phyloP scores from a whole-genome alignment of 305 asterid genomes.

The Galium porrigens region DNA sequence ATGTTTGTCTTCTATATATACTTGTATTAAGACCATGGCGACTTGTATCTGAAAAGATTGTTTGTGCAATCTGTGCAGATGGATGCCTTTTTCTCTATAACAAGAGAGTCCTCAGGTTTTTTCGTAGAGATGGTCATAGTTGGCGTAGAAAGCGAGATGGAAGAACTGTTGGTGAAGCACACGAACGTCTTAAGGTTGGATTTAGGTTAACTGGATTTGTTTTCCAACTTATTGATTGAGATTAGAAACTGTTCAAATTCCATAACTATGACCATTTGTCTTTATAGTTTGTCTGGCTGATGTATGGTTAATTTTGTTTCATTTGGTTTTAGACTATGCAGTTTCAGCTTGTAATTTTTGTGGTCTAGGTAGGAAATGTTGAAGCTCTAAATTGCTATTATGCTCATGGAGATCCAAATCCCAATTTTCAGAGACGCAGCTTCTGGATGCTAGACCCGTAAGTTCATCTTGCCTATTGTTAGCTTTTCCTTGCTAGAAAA shows the following conservation, averaged over 20 bases:
- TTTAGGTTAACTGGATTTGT: background rate
- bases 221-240: background rate
- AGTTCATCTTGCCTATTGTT: conserved; percentile 28
- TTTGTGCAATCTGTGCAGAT: conserved; percentile 30
- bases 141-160: conserved; percentile 96
- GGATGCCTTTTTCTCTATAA: conserved; percentile 73
- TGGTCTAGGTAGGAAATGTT: conserved; percentile 67
- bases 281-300: background rate
- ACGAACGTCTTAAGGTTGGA: conserved; percentile 87
- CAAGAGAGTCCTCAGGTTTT: conserved; percentile 67
- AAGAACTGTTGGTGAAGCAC: conserved; percentile 84
- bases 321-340: background rate
- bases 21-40: conserved; percentile 9
- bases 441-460: conserved; percentile 93
- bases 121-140: conserved; percentile 86
- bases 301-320: background rate
- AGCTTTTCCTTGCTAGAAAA: conserved; percentile 7
- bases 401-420: conserved; percentile 80
- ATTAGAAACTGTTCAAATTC: background rate
- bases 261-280: background rate
- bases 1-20: background rate
- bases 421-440: conserved; percentile 85
- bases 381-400: conserved; percentile 90
- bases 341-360: conserved; percentile 23
- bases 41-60: conserved; percentile 3